phyloP scores from a whole-genome alignment of 2,329 filamentous ascomycete species.

The Xylariaceae sp. region DNA sequence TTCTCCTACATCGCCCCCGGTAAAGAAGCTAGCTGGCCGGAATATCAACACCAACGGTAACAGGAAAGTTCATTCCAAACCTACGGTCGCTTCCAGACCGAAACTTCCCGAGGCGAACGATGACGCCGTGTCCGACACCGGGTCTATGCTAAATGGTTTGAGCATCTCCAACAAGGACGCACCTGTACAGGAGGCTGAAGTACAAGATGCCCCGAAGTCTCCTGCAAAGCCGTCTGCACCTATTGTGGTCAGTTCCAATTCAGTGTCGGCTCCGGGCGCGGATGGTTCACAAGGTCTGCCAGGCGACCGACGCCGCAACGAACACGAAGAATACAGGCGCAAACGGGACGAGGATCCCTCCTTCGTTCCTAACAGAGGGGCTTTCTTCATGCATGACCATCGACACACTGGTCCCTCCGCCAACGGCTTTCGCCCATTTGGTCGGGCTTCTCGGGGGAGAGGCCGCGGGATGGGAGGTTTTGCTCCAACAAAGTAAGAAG shows the following conservation, averaged over 20 bases:
- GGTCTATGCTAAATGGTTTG: slow-evolving; percentile 55
- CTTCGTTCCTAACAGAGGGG: slow-evolving; percentile 89
- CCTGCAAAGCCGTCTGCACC: slow-evolving; percentile 44
- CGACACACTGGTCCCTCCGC: slow-evolving; percentile 70
- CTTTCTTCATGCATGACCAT: slow-evolving; percentile 97
- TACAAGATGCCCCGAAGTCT: slow-evolving; percentile 40
- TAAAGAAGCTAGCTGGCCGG: slow-evolving; percentile 29
- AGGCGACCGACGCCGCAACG: slow-evolving; percentile 69
- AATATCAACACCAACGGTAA: slow-evolving; percentile 35
- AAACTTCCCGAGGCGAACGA: slow-evolving; percentile 36
- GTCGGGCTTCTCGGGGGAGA: slow-evolving; percentile 60
- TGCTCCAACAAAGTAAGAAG: slow-evolving; percentile 60
- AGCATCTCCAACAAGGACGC: slow-evolving; percentile 42
- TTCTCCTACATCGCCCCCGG: slow-evolving; percentile 44
- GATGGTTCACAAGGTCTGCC: slow-evolving; percentile 51
- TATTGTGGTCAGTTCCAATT: slow-evolving; percentile 52
- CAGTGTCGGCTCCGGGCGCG: slow-evolving; percentile 40
- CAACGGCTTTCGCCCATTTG: slow-evolving; percentile 72
- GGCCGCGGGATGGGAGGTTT: slow-evolving; percentile 55
- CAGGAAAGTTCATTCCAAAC: slow-evolving; percentile 29
- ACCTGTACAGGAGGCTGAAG: slow-evolving; percentile 43
- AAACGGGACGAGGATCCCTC: slow-evolving; percentile 84
- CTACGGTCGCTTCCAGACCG: slow-evolving; percentile 30
- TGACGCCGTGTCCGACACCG: slow-evolving; percentile 48
- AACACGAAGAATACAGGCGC: slow-evolving; percentile 87